Base-by-base conservation (phyloP, 495 filamentous ascomycete species). In the Collariella sp. region DNA sequence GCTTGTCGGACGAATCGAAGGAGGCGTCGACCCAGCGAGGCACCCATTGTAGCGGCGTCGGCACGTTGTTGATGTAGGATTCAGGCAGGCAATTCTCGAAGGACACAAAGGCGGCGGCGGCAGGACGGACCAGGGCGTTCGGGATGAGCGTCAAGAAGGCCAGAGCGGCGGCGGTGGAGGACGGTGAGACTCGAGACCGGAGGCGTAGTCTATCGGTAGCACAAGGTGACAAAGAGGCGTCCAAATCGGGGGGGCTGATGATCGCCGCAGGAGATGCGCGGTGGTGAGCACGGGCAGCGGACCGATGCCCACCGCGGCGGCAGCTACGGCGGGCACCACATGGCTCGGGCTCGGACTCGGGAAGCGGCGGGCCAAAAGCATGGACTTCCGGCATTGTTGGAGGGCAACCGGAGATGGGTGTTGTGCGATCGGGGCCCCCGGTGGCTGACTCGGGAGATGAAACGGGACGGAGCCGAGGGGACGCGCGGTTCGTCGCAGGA, bases 41-140 rank as follows among this genome's bases (percentile, higher is more conserved):
- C 9, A 82, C 74, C 68, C 90, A 96, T 73, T 98, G 94, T n/a
- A 97, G 74, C 50, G 56, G 57, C 15, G 58, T 50, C 65, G 78
- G 58, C 55, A 59, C 18, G 24, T 73, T 62, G 50, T 74, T 68
- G 56, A 81, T 68, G 56, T 83, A 79, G n/a, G 63, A 67, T 35
- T 81, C 71, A 45, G 72, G 67, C 38, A 97, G 68, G 70, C 93
- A 98, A 70, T 98, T 96, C 5, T 88, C 77, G 66, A 93, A 95
- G 35, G 79, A 70, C 50, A 96, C 69, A 60, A 81, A 76, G 22
- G 79, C 84, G 20, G 87, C 86, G 5, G 64, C 68, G 12, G 59
- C 67, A 12, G 67, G 66, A 34, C 50, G 61, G 15, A 65, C 26
- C 47, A 69, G 54, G 31, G 56, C 52, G 50, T 55, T 59, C 24